Conservation (phyloP, 805 yeast species). For the Kluyveromyces siamensis region DNA sequence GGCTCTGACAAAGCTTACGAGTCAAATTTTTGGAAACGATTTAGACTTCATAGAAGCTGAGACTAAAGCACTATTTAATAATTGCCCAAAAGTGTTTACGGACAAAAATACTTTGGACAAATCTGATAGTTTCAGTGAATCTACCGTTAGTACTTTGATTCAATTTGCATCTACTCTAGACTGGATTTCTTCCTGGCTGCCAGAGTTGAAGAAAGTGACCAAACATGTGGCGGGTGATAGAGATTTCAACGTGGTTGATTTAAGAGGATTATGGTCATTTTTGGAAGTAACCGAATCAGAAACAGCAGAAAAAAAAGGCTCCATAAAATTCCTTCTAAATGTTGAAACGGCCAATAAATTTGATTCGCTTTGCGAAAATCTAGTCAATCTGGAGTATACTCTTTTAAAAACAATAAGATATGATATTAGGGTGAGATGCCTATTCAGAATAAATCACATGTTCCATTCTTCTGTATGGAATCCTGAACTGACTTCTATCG, state of each 20-base stretch:
- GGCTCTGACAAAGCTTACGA: slow-evolving; percentile 25
- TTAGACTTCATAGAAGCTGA: slow-evolving; percentile 20
- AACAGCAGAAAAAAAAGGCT: slow-evolving; percentile 8
- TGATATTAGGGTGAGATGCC: slow-evolving; percentile 23
- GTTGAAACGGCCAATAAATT: slow-evolving; percentile 12
- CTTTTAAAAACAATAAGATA: slow-evolving; percentile 20
- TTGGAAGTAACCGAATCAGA: slow-evolving; percentile 28
- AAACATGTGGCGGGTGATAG: slow-evolving; percentile 5
- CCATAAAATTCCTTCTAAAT: slow-evolving; percentile 15
- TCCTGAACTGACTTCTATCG: slow-evolving; percentile 23
- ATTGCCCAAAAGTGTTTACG: slow-evolving; percentile 25
- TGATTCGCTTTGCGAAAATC: slow-evolving; percentile 12
- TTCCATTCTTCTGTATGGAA: slow-evolving; percentile 23
- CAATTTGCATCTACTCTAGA: slow-evolving; percentile 44
- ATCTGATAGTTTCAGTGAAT: slow-evolving; percentile 46
- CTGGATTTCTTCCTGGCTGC: slow-evolving; percentile 56
- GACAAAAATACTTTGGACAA: slow-evolving; percentile 27
- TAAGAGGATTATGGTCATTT: slow-evolving; percentile 33
- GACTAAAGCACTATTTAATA: slow-evolving; percentile 17
- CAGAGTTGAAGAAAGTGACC: slow-evolving; percentile 38
- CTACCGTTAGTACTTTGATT: slow-evolving; percentile 42
- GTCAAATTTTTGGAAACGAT: slow-evolving; percentile 21
- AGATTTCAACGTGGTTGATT: slow-evolving; percentile 13
- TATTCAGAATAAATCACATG: slow-evolving; percentile 20
- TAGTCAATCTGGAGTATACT: slow-evolving; percentile 12